Percentiles rank a stretch among this genome's conserved stretches.
phyloP scores from a whole-genome alignment of 2,329 filamentous ascomycete genomes.

The Hirsutella rhossiliensis region DNA sequence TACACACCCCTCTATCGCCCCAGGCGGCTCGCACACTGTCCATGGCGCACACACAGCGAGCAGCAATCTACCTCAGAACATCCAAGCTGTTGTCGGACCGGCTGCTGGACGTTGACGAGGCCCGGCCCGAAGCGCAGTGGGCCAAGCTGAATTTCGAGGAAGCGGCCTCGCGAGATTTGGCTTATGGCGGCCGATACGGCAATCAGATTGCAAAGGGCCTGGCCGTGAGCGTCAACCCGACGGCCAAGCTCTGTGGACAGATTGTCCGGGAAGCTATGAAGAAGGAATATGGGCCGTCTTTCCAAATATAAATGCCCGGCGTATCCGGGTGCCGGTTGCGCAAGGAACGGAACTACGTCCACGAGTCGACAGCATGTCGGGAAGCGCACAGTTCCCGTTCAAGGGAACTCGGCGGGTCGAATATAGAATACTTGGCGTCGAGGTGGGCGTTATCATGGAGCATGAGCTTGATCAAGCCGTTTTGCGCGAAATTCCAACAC shows the following conservation, averaged over 20 bases:
- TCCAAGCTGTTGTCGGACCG: constrained; percentile 33
- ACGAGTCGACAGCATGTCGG: too few relatives aligned
- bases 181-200: constrained; percentile 51
- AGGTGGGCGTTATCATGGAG: background rate
- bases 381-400: too few relatives aligned
- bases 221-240: constrained; percentile 54
- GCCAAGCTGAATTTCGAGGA: constrained; percentile 45
- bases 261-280: constrained; percentile 60
- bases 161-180: constrained; percentile 49
- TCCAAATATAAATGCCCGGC: constrained; percentile 19
- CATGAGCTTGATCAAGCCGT: constrained; percentile 2
- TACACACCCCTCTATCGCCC: constrained; percentile 44
- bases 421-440: background rate
- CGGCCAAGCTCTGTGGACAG: constrained; percentile 56
- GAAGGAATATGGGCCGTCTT: constrained; percentile 49
- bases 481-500: constrained; percentile 15
- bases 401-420: too few relatives aligned
- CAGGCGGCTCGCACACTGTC: constrained; percentile 54
- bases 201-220: constrained; percentile 53
- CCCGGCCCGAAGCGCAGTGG: constrained; percentile 36
- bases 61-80: constrained; percentile 48
- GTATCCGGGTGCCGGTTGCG: background rate
- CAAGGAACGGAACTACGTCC: too few relatives aligned
- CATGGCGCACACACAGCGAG: constrained; percentile 61
- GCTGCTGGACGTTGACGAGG: constrained; percentile 24